phyloP scores from a whole-genome alignment of 192 early-diverging fungal species.

The Dissophora ornata region DNA sequence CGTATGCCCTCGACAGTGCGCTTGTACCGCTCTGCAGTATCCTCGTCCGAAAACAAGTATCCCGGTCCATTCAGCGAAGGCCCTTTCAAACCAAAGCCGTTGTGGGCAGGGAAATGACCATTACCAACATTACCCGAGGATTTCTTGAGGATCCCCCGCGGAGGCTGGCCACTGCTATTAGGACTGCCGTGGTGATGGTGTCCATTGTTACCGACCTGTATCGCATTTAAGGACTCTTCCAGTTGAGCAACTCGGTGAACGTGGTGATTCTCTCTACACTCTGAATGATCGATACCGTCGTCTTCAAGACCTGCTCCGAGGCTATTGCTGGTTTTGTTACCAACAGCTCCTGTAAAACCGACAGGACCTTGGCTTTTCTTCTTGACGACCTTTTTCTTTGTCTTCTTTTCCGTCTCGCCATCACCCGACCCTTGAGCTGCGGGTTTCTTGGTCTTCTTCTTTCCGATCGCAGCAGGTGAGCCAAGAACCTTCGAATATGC shows the following conservation, averaged over 20 bases:
- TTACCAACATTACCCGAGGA: background rate
- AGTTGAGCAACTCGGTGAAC: constrained; percentile 42
- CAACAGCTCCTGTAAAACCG: constrained; percentile 24
- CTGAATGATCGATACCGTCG: constrained; percentile 14
- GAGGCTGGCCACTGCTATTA: background rate
- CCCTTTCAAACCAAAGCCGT: too few relatives aligned
- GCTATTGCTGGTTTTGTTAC: too few relatives aligned
- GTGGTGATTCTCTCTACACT: constrained; percentile 12
- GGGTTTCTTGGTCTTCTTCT: constrained; percentile 40
- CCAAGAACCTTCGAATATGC: constrained; percentile 10
- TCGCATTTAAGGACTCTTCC: constrained; percentile 23
- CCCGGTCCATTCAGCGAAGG: constrained; percentile 1
- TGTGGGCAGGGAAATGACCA: too few relatives aligned
- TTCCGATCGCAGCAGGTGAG: constrained; percentile 17
- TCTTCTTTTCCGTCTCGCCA: constrained; percentile 17
- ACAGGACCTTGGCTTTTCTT: constrained; percentile 26
- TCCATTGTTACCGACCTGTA: background rate
- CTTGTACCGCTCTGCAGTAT: constrained; percentile 55
- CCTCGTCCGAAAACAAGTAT: constrained; percentile 19
- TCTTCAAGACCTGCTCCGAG: too few relatives aligned
- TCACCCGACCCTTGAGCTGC: constrained; percentile 6
- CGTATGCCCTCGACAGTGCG: constrained; percentile 63
- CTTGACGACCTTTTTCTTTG: constrained; percentile 30
- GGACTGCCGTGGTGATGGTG: background rate
- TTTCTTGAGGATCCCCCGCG: constrained; percentile 23